Evolutionary conservation across 305 asterid species (phyloP).

Genomic region (Fraxinus angustifolia): DNA sequence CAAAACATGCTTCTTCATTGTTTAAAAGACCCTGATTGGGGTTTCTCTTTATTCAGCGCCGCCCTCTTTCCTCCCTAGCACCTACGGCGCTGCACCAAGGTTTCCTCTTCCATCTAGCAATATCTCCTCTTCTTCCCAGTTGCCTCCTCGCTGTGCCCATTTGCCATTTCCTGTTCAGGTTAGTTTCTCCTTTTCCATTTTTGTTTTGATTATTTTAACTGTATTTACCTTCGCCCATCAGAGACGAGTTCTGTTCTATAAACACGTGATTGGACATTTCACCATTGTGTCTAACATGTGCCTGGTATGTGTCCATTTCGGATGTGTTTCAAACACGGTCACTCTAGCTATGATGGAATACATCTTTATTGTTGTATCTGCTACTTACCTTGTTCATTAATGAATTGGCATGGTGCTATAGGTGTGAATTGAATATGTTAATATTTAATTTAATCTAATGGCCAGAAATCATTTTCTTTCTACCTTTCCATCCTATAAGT

Average conservation of each 20-base stretch:
- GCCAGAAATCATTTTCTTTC: not conserved
- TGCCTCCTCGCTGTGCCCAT: not conserved
- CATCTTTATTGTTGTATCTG: not conserved
- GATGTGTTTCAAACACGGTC: not conserved
- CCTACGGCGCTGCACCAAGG: not conserved
- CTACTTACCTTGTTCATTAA: not conserved
- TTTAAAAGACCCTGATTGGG: not conserved
- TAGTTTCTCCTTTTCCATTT: not conserved
- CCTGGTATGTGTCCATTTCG: not conserved
- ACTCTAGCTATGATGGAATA: not conserved
- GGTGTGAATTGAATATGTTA: not conserved
- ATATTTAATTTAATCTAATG: not conserved
- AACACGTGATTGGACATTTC: not conserved
- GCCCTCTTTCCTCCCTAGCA: not conserved
- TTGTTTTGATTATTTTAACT: not conserved
- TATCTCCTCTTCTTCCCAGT: not conserved
- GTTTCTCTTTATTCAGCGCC: not conserved
- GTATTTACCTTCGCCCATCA: not conserved
- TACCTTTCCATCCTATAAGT: not conserved
- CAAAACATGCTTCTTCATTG: not conserved
- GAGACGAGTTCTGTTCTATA: not conserved
- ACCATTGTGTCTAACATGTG: not conserved
- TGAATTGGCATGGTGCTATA: not conserved
- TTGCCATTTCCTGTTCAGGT: not conserved
- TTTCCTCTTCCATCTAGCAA: not conserved